Conservation (phyloP, 1,284 basidiomycete genomes). For the Tilletia horrida region DNA sequence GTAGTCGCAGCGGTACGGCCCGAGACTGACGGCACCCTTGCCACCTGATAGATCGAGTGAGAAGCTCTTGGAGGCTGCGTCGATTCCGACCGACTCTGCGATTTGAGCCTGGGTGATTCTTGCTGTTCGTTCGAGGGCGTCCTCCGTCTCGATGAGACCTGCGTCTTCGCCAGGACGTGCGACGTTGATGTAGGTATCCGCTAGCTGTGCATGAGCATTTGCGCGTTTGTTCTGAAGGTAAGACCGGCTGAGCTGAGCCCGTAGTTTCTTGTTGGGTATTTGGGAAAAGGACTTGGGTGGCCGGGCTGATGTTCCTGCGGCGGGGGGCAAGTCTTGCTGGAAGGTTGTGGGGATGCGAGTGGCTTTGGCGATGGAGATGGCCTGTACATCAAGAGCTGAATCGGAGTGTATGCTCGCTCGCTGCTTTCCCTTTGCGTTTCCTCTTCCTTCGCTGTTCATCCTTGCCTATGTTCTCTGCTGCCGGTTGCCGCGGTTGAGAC, state of each 20-base stretch:
- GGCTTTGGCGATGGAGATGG: slow-evolving; percentile 38
- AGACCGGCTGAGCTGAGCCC: slow-evolving; percentile 44
- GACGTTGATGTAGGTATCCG: slow-evolving; percentile 49
- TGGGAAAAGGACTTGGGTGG: slow-evolving; percentile 42
- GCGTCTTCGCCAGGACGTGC: slow-evolving; percentile 58
- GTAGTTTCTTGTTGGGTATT: slow-evolving; percentile 52
- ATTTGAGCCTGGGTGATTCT: slow-evolving; percentile 79
- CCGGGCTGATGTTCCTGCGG: slow-evolving; percentile 32
- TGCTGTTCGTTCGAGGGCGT: slow-evolving; percentile 83
- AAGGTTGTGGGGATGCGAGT: slow-evolving; percentile 47
- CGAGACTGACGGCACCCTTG: slow-evolving; percentile 56
- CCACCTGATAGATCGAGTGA: slow-evolving; percentile 77
- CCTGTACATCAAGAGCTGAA: slow-evolving; percentile 38
- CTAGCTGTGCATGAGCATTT: slow-evolving; percentile 42
- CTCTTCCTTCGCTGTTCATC: not conserved
- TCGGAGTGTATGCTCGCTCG: slow-evolving; percentile 6
- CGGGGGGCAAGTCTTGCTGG: slow-evolving; percentile 35
- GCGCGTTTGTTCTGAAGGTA: slow-evolving; percentile 45
- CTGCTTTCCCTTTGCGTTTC: slow-evolving; percentile 3
- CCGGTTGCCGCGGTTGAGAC: too few species aligned
- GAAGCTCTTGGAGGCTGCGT: slow-evolving; percentile 70
- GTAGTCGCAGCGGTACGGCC: slow-evolving; percentile 76
- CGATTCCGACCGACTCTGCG: slow-evolving; percentile 66
- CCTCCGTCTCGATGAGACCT: slow-evolving; percentile 71
- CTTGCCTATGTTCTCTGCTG: not conserved